These are phyloP conservation scores for Leucoagaricus sp. DNA, from an alignment of 1,284 basidiomycete species.

Conservation along the genomic window DNA sequence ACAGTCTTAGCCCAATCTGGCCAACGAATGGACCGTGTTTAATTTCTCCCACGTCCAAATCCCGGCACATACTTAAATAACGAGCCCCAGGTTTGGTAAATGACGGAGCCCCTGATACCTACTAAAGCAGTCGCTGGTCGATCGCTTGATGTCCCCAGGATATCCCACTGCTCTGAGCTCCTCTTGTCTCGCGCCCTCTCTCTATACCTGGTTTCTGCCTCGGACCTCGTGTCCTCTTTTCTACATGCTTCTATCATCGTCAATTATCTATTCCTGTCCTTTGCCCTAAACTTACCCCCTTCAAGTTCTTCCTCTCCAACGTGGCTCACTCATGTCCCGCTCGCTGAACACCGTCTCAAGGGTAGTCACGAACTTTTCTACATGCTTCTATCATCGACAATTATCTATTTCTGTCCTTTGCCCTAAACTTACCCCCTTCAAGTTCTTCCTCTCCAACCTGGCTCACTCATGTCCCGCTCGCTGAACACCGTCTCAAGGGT, in stretches of 20 bases:
- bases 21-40: too few relatives aligned
- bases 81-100: conserved; percentile 10
- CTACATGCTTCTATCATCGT: not conserved
- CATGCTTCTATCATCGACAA: not conserved
- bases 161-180: not conserved
- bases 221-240: not conserved
- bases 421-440: not conserved
- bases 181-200: not conserved
- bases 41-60: not conserved
- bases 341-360: too few relatives aligned
- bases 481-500: conserved; percentile 10
- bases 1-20: not conserved
- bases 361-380: too few relatives aligned
- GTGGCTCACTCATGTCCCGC: conserved; percentile 8
- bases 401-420: not conserved
- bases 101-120: not conserved
- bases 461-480: conserved; percentile 10
- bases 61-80: conserved; percentile 13
- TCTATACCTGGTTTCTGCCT: not conserved
- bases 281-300: not conserved
- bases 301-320: not conserved
- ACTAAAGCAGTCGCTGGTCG: conserved; percentile 4
- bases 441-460: not conserved
- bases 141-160: not conserved
- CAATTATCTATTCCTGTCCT: not conserved